These are phyloP conservation scores for Zygnema cylindricum DNA, from an alignment of 139 green algal genomes.

Conservation along the genomic window DNA sequence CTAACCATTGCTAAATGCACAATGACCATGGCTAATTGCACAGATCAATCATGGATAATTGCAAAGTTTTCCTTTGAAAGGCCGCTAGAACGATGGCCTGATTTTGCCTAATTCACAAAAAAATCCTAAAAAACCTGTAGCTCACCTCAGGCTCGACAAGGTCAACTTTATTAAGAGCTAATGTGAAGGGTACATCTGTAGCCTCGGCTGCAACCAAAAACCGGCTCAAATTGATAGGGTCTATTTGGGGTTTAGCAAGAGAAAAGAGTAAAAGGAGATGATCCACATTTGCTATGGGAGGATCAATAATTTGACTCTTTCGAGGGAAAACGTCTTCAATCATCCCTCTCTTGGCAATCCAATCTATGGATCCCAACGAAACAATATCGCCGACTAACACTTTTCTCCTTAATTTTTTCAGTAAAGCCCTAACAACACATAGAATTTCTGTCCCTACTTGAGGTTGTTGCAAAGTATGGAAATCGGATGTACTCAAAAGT, in stretches of 20 bases:
- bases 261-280: slow-evolving; percentile 91
- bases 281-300: slow-evolving; percentile 90
- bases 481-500: not conserved
- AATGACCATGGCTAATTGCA: no score
- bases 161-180: slow-evolving; percentile 96
- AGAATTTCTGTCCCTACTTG: slow-evolving; percentile 75
- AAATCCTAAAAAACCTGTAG: no score
- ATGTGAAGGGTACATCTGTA: slow-evolving; percentile 76
- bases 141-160: slow-evolving; percentile 70
- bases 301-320: slow-evolving; percentile 75
- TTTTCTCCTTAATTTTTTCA: slow-evolving; percentile 88
- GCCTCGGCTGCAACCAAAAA: slow-evolving; percentile 88
- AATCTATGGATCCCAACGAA: slow-evolving; percentile 81
- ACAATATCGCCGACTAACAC: slow-evolving; percentile 91
- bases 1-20: no score
- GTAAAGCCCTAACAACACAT: slow-evolving; percentile 81
- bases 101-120: no score
- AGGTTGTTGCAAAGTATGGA: not conserved
- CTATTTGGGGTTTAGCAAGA: slow-evolving; percentile 71
- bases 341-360: slow-evolving; percentile 71
- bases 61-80: no score
- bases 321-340: slow-evolving; percentile 50
- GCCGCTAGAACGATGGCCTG: no score
- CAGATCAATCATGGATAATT: no score
- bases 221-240: slow-evolving; percentile 71